These are phyloP conservation scores for Glomus cerebriforme DNA, from an alignment of 192 early-diverging fungal species.

Conservation along the genomic window DNA sequence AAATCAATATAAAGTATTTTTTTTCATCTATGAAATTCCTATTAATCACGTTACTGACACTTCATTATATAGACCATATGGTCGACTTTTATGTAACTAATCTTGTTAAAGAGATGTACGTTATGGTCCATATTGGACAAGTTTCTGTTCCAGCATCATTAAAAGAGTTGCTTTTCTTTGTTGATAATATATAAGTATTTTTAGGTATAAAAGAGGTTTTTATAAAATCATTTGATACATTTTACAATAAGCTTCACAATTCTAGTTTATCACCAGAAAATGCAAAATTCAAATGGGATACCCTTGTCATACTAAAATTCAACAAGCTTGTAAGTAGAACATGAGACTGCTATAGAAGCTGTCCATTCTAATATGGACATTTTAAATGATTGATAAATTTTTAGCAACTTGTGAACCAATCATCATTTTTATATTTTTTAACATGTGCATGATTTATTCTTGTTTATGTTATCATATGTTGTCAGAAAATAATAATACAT, in stretches of 20 bases:
- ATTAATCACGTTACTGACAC: background rate
- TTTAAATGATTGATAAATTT: background rate
- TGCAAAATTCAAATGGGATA: constrained; percentile 12
- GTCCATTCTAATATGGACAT: constrained; percentile 20
- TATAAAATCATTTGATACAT: constrained; percentile 3
- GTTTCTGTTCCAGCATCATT: constrained; percentile 11
- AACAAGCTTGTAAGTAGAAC: constrained; percentile 9
- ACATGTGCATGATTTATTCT: no score
- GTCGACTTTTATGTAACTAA: constrained; percentile 7
- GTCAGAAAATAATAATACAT: no score
- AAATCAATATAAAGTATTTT: background rate
- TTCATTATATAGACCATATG: constrained; percentile 3
- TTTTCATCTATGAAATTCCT: background rate
- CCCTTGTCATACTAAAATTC: constrained; percentile 16
- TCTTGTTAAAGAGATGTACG: constrained; percentile 3
- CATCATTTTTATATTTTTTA: no score
- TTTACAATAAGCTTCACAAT: background rate
- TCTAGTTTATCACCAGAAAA: background rate
- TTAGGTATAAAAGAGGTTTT: constrained; percentile 6
- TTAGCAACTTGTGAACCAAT: no score
- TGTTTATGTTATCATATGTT: no score
- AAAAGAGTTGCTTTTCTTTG: constrained; percentile 10
- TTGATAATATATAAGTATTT: constrained; percentile 1
- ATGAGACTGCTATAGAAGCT: constrained; percentile 7
- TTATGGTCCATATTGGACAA: constrained; percentile 19